Evolutionary conservation across 495 filamentous ascomycete species (phyloP).

Genomic region (Aspergillus biplanus): DNA sequence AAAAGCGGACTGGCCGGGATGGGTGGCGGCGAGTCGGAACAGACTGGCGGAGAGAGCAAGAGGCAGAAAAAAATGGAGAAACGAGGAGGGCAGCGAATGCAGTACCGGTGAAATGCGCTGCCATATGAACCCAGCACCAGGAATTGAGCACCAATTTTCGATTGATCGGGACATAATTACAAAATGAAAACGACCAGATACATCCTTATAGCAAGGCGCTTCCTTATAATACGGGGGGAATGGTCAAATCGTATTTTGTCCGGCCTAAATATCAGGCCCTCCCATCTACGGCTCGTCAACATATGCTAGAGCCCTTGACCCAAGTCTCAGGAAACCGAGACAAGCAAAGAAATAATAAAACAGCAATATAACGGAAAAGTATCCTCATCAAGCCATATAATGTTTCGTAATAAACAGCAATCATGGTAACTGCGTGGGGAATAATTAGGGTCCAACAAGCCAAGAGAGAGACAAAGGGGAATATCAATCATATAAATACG

Average conservation of each 20-base stretch:
- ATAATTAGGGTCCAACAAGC: conserved; percentile 33
- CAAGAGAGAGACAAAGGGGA: conserved; percentile 15
- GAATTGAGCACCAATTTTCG: too few species aligned
- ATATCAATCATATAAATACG: conserved; percentile 20
- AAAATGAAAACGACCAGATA: too few species aligned
- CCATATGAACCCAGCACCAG: too few species aligned
- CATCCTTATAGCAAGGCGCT: too few species aligned
- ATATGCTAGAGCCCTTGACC: background rate
- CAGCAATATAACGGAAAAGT: conserved; percentile 6
- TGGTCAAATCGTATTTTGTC: too few species aligned
- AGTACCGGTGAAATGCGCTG: conserved; percentile 40
- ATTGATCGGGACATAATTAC: too few species aligned
- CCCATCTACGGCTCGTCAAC: background rate
- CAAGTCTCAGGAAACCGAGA: background rate
- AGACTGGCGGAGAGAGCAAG: conserved; percentile 52
- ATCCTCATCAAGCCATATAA: conserved; percentile 22
- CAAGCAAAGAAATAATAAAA: conserved; percentile 22
- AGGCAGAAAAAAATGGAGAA: conserved; percentile 68
- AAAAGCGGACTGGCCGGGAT: conserved; percentile 67
- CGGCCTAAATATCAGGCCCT: too few species aligned
- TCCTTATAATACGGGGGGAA: too few species aligned
- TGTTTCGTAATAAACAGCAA: conserved; percentile 25
- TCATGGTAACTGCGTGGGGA: conserved; percentile 49
- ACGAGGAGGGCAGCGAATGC: conserved; percentile 53
- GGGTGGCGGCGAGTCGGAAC: conserved; percentile 34